These are phyloP conservation scores for Trichoderma harzianum DNA, from an alignment of 2,329 filamentous ascomycete genomes.

Conservation along the genomic window DNA sequence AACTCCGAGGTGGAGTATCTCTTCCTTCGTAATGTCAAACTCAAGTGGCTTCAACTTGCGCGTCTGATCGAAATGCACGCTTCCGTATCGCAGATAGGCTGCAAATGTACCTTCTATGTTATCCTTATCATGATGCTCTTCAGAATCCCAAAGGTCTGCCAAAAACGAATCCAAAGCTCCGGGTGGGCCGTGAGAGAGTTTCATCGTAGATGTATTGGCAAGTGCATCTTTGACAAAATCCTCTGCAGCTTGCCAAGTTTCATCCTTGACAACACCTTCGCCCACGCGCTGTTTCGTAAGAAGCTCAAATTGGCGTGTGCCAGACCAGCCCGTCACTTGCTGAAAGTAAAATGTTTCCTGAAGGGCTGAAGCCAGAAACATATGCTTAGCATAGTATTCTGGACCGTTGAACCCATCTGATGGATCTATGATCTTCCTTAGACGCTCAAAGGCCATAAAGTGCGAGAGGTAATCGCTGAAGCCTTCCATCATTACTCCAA, in stretches of 20 bases:
- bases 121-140: conserved; percentile 33
- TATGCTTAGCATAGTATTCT: conserved; percentile 32
- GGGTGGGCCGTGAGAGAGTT: conserved; percentile 33
- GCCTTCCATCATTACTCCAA: conserved; percentile 21
- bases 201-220: conserved; percentile 32
- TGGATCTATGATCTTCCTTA: conserved; percentile 32
- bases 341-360: conserved; percentile 22
- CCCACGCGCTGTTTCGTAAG: conserved; percentile 22
- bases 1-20: not conserved
- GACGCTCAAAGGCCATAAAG: conserved; percentile 28
- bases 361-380: conserved; percentile 27
- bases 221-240: conserved; percentile 30
- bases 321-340: conserved; percentile 5
- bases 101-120: conserved; percentile 33
- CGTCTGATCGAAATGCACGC: conserved; percentile 34
- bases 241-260: conserved; percentile 24
- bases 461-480: conserved; percentile 32
- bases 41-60: conserved; percentile 22
- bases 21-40: not conserved
- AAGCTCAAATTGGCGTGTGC: conserved; percentile 24
- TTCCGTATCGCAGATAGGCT: conserved; percentile 35
- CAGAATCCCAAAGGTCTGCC: conserved; percentile 30
- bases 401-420: conserved; percentile 35
- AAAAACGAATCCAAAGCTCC: conserved; percentile 23
- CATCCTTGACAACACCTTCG: conserved; percentile 21